Percentiles rank a stretch among this genome's conserved stretches.
Evolutionary conservation across 352 stramenopile genomes (phyloP).

Genomic region (Phytophthora pseudosyringae): DNA sequence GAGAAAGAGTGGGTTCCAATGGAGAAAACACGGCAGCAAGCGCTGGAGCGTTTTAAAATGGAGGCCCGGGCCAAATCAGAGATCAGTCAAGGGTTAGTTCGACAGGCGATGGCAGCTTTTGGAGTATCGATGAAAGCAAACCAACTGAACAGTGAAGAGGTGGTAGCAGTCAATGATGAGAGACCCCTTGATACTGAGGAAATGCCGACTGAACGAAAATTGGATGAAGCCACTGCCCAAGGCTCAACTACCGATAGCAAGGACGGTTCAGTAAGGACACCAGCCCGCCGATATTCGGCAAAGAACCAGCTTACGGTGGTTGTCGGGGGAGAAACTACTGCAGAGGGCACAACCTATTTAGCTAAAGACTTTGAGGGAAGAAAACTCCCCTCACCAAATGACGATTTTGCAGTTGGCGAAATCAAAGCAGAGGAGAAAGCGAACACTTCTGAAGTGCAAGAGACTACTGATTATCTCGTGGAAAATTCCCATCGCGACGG

Average conservation of each 20-base stretch:
- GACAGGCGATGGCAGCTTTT: constrained; percentile 52
- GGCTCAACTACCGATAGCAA: not conserved
- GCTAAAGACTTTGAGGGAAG: not conserved
- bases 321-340: constrained; percentile 17
- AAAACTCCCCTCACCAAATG: not conserved
- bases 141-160: constrained; percentile 1
- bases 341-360: constrained; percentile 2
- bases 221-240: not conserved
- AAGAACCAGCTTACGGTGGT: constrained; percentile 39
- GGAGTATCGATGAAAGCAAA: not conserved
- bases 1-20: constrained; percentile 62
- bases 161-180: not conserved
- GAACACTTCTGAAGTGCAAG: constrained; percentile 1
- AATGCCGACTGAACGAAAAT: not conserved
- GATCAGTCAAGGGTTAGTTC: constrained; percentile 55
- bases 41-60: constrained; percentile 49
- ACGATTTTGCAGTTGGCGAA: not conserved
- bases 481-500: constrained; percentile 12
- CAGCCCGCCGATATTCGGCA: constrained; percentile 28
- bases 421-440: not conserved
- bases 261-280: not conserved
- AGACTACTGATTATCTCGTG: constrained; percentile 4
- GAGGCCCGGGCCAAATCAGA: constrained; percentile 42
- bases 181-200: not conserved
- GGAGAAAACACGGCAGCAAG: constrained; percentile 55